Evolutionary conservation across 1,139 yeast species (phyloP).

Genomic region (Scheffersomyces cryptocercus): DNA sequence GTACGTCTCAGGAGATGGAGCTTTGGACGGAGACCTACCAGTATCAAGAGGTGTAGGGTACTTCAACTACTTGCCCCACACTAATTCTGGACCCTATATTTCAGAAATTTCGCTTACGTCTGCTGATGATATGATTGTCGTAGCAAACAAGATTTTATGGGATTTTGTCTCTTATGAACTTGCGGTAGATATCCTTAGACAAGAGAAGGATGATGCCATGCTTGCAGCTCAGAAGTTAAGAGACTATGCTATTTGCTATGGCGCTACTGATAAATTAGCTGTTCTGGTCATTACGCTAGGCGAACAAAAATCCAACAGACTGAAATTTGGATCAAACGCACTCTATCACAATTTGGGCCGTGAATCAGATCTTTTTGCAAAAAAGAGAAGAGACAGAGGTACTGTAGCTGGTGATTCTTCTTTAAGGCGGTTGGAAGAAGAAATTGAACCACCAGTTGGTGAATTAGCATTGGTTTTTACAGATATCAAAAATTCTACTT

Average conservation of each 20-base stretch:
- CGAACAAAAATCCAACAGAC: slow-evolving; percentile 32
- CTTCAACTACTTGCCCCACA: slow-evolving; percentile 81
- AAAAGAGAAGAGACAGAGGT: slow-evolving; percentile 53
- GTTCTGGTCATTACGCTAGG: slow-evolving; percentile 78
- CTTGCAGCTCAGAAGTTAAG: slow-evolving; percentile 90
- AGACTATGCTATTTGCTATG: slow-evolving; percentile 93
- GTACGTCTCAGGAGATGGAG: slow-evolving; percentile 81
- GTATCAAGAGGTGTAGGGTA: slow-evolving; percentile 94
- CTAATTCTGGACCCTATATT: slow-evolving; percentile 86
- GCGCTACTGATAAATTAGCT: slow-evolving; percentile 79
- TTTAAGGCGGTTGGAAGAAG: slow-evolving; percentile 83
- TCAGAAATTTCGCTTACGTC: slow-evolving; percentile 60
- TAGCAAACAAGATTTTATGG: slow-evolving; percentile 87
- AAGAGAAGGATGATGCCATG: slow-evolving; percentile 82
- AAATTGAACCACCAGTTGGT: slow-evolving; percentile 93
- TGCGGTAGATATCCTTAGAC: slow-evolving; percentile 88
- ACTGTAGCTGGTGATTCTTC: slow-evolving; percentile 72
- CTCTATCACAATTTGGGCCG: slow-evolving; percentile 44
- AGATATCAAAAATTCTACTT: slow-evolving; percentile 92
- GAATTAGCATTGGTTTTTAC: slow-evolving; percentile 95
- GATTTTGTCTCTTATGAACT: slow-evolving; percentile 78
- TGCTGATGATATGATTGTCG: slow-evolving; percentile 81
- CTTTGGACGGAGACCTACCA: slow-evolving; percentile 77
- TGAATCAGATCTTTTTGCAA: slow-evolving; percentile 40
- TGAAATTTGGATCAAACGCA: slow-evolving; percentile 30